A percentile compares a stretch with the other conserved stretches of the same genome.
Conservation (phyloP, 495 filamentous ascomycete species). For the Durotheca rogersii region DNA sequence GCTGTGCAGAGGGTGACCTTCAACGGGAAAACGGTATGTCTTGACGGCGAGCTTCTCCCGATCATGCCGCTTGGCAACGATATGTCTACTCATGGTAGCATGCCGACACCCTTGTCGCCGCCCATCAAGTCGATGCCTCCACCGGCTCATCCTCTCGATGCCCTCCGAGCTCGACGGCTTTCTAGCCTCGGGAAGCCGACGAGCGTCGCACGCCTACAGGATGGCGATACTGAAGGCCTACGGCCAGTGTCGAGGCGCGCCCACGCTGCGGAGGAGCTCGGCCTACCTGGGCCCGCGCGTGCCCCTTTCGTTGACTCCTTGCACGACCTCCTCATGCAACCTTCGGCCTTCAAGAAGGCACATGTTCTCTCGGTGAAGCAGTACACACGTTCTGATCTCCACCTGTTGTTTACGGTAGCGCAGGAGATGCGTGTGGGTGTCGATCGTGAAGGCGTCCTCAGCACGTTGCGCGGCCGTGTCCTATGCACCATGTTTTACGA, state of each 20-base stretch:
- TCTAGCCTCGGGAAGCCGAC: constrained; percentile 39
- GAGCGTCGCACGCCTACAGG: constrained; percentile 26
- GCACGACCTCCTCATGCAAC: constrained; percentile 66
- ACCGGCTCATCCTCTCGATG: constrained; percentile 43
- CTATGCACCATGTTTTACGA: constrained; percentile 95
- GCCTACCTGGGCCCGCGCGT: constrained; percentile 48
- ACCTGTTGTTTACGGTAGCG: constrained; percentile 91
- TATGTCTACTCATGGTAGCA: constrained; percentile 69
- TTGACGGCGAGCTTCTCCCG: constrained; percentile 65
- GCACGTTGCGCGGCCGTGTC: constrained; percentile 80
- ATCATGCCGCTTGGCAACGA: constrained; percentile 65
- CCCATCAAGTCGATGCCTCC: constrained; percentile 51
- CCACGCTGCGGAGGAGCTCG: constrained; percentile 51
- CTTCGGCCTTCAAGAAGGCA: constrained; percentile 78
- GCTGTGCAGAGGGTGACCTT: constrained; percentile 78
- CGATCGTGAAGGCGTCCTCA: constrained; percentile 82
- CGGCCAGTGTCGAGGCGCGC: constrained; percentile 22
- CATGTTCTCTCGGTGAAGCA: constrained; percentile 89
- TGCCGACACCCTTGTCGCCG: constrained; percentile 57
- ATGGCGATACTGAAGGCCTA: constrained; percentile 26
- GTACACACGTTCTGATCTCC: constrained; percentile 81
- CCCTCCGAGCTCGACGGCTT: constrained; percentile 46
- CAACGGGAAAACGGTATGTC: constrained; percentile 71
- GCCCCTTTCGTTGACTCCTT: constrained; percentile 44
- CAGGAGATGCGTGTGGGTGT: constrained; percentile 95